phyloP scores from a whole-genome alignment of 2,329 filamentous ascomycete genomes.

The Aspergillus fischeri region DNA sequence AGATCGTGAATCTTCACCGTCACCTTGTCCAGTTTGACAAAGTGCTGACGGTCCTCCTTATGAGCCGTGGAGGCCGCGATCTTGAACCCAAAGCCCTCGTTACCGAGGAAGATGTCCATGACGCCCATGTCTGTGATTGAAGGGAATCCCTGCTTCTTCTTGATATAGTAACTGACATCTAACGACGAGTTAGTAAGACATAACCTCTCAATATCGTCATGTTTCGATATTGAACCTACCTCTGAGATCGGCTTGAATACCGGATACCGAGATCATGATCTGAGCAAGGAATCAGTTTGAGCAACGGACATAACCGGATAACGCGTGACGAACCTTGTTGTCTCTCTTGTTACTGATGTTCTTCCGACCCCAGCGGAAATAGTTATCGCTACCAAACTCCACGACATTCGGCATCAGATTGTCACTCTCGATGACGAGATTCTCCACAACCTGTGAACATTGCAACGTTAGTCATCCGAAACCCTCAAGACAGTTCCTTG shows the following conservation, averaged over 20 bases:
- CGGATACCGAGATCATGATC: constrained; percentile 77
- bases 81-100: constrained; percentile 85
- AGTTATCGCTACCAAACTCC: constrained; percentile 87
- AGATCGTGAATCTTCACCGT: constrained; percentile 76
- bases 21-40: constrained; percentile 93
- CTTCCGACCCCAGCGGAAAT: constrained; percentile 93
- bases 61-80: constrained; percentile 81
- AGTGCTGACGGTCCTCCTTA: constrained; percentile 69
- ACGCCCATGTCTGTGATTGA: constrained; percentile 82
- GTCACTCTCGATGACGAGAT: constrained; percentile 90
- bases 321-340: constrained; percentile 55
- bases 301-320: neutral
- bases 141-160: constrained; percentile 91
- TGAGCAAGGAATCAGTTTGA: constrained; percentile 1
- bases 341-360: constrained; percentile 73
- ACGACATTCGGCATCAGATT: constrained; percentile 93
- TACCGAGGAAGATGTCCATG: constrained; percentile 81
- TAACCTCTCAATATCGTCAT: neutral
- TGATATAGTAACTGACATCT: constrained; percentile 91
- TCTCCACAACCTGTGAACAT: constrained; percentile 65
- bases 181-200: constrained; percentile 14
- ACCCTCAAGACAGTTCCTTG: neutral
- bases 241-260: constrained; percentile 85
- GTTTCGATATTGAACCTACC: constrained; percentile 19
- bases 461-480: neutral